Evolutionary conservation across 73 alveolate genomes (phyloP).

Genomic region (Tetrahymena thermophila): DNA sequence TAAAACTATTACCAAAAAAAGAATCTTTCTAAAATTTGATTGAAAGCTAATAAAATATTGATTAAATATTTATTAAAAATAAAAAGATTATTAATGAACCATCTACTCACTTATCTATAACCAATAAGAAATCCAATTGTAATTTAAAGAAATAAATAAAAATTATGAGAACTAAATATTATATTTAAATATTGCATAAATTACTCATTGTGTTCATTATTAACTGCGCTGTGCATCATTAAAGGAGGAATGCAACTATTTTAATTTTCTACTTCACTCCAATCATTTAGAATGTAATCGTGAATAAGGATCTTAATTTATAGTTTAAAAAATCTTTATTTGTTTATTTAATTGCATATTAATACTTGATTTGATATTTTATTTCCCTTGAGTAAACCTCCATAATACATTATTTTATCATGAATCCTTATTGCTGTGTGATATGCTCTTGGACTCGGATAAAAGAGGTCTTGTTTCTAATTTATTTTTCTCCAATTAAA

Average conservation of each 20-base stretch:
- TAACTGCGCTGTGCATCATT: neutral
- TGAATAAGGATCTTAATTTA: neutral
- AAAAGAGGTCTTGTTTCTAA: neutral
- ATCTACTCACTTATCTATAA: too few relatives aligned
- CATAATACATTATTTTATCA: neutral
- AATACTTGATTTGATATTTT: neutral
- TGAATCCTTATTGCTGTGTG: neutral
- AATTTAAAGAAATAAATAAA: too few relatives aligned
- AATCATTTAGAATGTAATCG: neutral
- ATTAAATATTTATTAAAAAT: too few relatives aligned
- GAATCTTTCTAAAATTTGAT: neutral
- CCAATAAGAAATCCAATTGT: too few relatives aligned
- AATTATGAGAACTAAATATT: too few relatives aligned
- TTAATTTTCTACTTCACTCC: neutral
- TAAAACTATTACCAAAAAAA: neutral
- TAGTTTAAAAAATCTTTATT: neutral
- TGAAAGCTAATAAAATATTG: too few relatives aligned
- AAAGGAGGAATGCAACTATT: neutral
- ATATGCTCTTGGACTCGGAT: neutral
- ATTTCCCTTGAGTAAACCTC: neutral
- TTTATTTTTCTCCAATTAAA: neutral
- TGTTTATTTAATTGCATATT: neutral
- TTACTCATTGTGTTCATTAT: neutral
- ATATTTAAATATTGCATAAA: too few relatives aligned
- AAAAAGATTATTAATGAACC: too few relatives aligned